Percentiles rank a stretch among this genome's conserved stretches.
phyloP scores from a whole-genome alignment of 1,139 yeast species.

The Blastobotrys arbuscula region DNA sequence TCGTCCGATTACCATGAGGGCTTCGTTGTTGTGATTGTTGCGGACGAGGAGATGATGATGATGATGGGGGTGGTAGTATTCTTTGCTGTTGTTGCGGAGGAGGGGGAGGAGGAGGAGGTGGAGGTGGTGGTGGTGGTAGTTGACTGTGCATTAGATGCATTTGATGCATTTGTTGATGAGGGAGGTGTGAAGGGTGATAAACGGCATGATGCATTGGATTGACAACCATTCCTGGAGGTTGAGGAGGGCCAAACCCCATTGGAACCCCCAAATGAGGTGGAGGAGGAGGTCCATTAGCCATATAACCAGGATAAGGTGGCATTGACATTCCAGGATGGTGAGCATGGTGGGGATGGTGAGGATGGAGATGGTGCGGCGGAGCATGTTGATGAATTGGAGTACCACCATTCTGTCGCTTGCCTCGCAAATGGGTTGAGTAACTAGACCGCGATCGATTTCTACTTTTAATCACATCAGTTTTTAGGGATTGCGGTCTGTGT shows the following conservation, averaged over 20 bases:
- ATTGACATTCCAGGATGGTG: constrained; percentile 6
- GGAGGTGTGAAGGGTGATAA: no score
- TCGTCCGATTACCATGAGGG: no score
- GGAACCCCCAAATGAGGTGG: not conserved
- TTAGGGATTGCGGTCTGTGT: constrained; percentile 82
- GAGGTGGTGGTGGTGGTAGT: constrained; percentile 10
- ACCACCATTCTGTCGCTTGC: not conserved
- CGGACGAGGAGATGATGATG: constrained; percentile 11
- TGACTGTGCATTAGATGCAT: no score
- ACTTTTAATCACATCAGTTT: constrained; percentile 86
- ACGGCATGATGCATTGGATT: constrained; percentile 7
- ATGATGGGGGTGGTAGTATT: constrained; percentile 9
- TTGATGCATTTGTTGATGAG: no score
- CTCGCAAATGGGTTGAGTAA: constrained; percentile 12
- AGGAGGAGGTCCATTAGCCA: not conserved
- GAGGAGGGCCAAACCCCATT: not conserved
- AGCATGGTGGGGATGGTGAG: constrained; percentile 2
- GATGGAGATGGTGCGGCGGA: not conserved
- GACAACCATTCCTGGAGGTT: constrained; percentile 10
- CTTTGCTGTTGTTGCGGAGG: not conserved
- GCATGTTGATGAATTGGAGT: not conserved
- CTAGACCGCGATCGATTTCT: constrained; percentile 44
- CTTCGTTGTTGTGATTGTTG: no score
- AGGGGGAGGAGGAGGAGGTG: constrained; percentile 12
- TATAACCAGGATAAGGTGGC: not conserved